phyloP scores from a whole-genome alignment of 345 rosid species.

The Combretum micranthum region DNA sequence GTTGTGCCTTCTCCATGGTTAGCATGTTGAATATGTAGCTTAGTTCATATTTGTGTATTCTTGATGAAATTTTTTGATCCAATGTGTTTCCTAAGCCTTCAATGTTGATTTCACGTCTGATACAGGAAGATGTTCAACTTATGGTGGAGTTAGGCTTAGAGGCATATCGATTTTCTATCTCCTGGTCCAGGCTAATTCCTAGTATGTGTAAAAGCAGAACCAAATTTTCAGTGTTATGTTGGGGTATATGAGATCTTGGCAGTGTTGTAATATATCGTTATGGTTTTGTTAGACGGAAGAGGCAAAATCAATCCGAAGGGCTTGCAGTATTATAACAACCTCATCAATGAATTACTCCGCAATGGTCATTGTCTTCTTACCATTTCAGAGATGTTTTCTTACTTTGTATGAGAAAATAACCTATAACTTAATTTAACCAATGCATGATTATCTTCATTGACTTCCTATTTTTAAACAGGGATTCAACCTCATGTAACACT shows the following conservation, averaged over 20 bases:
- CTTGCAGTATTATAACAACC: conserved; percentile 8
- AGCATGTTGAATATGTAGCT: neutral
- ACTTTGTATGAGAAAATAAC: neutral
- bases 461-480: conserved; percentile 6
- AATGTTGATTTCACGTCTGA: neutral
- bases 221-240: neutral
- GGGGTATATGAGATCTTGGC: too few relatives aligned
- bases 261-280: too few relatives aligned
- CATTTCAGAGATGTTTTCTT: neutral
- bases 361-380: conserved; percentile 3
- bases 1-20: neutral
- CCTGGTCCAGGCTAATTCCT: conserved; percentile 19
- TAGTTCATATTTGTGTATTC: too few relatives aligned
- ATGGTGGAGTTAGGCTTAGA: conserved; percentile 14
- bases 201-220: neutral
- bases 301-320: conserved; percentile 12
- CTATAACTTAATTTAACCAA: too few relatives aligned
- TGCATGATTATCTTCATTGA: neutral
- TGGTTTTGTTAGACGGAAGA: conserved; percentile 6
- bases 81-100: too few relatives aligned
- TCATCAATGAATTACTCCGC: conserved; percentile 8
- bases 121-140: conserved; percentile 13
- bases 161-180: conserved; percentile 16
- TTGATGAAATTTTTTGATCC: too few relatives aligned
- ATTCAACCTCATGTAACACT: conserved; percentile 25